Conservation (phyloP, 2,329 filamentous ascomycete species). For the Aspergillus thermomutatus region DNA sequence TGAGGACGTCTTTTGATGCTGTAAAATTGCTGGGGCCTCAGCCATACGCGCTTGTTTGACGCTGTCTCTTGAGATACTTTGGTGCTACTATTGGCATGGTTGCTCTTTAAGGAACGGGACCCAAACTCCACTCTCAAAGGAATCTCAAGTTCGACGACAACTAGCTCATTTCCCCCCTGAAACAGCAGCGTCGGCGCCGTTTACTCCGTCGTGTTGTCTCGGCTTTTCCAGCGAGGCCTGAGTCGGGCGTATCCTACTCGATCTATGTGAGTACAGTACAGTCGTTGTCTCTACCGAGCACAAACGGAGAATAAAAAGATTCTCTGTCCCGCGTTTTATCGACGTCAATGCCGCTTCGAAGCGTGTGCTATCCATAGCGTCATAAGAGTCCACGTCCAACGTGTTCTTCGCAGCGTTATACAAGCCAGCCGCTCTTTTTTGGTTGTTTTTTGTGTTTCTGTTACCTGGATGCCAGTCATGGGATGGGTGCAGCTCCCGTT, state of each 20-base stretch:
- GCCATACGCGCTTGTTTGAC: neutral
- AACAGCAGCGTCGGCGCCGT: neutral
- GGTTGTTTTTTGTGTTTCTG: neutral
- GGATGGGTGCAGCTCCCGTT: slow-evolving; percentile 14
- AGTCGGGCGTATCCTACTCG: slow-evolving; percentile 24
- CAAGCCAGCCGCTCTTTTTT: neutral
- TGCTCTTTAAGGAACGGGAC: slow-evolving; percentile 21
- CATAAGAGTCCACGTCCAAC: neutral
- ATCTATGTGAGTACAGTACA: slow-evolving; percentile 27
- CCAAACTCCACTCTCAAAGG: slow-evolving; percentile 22
- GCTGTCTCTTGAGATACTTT: neutral
- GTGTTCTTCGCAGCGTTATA: neutral
- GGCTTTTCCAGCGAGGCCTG: slow-evolving; percentile 22
- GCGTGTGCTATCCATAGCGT: neutral
- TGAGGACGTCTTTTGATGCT: neutral
- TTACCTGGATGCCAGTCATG: slow-evolving; percentile 1
- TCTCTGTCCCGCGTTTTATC: neutral
- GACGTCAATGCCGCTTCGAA: neutral
- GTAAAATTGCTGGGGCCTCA: neutral
- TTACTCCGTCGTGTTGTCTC: slow-evolving; percentile 28
- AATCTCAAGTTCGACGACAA: slow-evolving; percentile 4
- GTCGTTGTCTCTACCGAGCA: neutral
- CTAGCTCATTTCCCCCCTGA: neutral
- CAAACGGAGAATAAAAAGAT: neutral
- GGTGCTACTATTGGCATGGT: slow-evolving; percentile 7